Percentiles rank a stretch among this genome's conserved stretches.
These are phyloP conservation scores for Boletus mariae DNA, from an alignment of 1,284 basidiomycete species.

Conservation along the genomic window DNA sequence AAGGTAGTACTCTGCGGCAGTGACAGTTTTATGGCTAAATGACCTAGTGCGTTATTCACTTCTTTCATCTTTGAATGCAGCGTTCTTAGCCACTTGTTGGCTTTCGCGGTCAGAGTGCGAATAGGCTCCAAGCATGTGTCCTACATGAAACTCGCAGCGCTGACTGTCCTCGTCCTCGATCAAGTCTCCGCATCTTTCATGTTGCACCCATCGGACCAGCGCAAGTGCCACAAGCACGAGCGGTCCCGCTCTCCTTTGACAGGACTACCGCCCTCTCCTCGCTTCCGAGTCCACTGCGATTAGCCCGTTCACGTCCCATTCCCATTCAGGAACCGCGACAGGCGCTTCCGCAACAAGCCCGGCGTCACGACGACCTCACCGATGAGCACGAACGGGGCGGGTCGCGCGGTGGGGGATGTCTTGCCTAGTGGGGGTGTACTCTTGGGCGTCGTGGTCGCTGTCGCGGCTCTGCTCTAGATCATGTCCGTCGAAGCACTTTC, in stretches of 20 bases:
- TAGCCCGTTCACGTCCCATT: conserved; percentile 7
- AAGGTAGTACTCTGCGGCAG: too few species aligned
- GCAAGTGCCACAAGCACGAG: conserved; percentile 16
- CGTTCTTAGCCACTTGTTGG: too few species aligned
- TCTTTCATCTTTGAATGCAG: too few species aligned
- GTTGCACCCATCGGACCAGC: neutral
- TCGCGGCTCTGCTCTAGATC: neutral
- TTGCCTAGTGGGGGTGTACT: neutral
- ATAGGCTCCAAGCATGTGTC: too few species aligned
- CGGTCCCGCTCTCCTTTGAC: conserved; percentile 1
- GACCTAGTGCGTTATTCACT: too few species aligned
- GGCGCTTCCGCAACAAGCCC: neutral
- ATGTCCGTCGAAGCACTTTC: too few species aligned
- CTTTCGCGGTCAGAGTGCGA: too few species aligned
- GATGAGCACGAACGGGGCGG: conserved; percentile 3
- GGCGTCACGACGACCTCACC: neutral
- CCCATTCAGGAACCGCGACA: neutral
- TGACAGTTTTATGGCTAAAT: too few species aligned
- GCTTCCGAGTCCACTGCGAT: conserved; percentile 24
- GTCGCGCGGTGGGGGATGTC: neutral
- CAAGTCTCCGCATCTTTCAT: too few species aligned
- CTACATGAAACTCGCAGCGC: too few species aligned
- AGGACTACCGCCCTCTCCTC: conserved; percentile 26
- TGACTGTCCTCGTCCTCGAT: conserved; percentile 3
- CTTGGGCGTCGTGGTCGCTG: neutral